Conservation (phyloP, 2,329 filamentous ascomycete genomes). For the Penicillium sp. region DNA sequence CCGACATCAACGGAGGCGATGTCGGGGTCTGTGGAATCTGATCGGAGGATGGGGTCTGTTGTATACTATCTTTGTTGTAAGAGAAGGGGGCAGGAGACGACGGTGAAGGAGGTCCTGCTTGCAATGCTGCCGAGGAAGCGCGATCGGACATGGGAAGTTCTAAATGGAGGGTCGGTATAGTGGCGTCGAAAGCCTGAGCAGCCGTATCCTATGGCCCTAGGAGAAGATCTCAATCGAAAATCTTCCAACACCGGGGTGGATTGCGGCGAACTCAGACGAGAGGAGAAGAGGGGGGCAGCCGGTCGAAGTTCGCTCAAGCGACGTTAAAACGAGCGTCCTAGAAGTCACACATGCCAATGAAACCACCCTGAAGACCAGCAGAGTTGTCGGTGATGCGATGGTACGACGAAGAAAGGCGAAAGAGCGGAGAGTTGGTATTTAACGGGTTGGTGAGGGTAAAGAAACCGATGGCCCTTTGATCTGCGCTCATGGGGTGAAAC, state of each 20-base stretch:
- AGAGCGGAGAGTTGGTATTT: slow-evolving; percentile 25
- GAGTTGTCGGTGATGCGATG: slow-evolving; percentile 21
- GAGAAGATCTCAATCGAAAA: slow-evolving; percentile 16
- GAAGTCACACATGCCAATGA: slow-evolving; percentile 41
- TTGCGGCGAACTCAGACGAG: slow-evolving; percentile 19
- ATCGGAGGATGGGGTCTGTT: slow-evolving; percentile 35
- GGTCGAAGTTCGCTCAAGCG: slow-evolving; percentile 41
- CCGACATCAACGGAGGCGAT: slow-evolving; percentile 57
- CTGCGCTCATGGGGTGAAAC: slow-evolving; percentile 29
- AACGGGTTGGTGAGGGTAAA: slow-evolving; percentile 24
- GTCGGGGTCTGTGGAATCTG: slow-evolving; percentile 45
- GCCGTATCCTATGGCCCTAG: slow-evolving; percentile 19
- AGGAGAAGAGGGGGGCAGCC: slow-evolving; percentile 27
- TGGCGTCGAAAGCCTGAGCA: slow-evolving; percentile 24
- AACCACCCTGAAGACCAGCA: slow-evolving; percentile 21
- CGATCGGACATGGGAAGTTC: slow-evolving; percentile 45
- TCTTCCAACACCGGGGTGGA: slow-evolving; percentile 16
- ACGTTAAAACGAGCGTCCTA: slow-evolving; percentile 38
- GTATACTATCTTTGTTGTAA: slow-evolving; percentile 42
- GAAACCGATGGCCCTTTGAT: slow-evolving; percentile 31
- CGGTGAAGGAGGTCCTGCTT: slow-evolving; percentile 48
- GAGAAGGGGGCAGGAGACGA: slow-evolving; percentile 47
- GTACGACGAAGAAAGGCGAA: slow-evolving; percentile 7
- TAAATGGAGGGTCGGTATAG: slow-evolving; percentile 20
- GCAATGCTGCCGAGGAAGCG: slow-evolving; percentile 38